phyloP scores from a whole-genome alignment of 345 rosid species.

The Mercurialis annua region DNA sequence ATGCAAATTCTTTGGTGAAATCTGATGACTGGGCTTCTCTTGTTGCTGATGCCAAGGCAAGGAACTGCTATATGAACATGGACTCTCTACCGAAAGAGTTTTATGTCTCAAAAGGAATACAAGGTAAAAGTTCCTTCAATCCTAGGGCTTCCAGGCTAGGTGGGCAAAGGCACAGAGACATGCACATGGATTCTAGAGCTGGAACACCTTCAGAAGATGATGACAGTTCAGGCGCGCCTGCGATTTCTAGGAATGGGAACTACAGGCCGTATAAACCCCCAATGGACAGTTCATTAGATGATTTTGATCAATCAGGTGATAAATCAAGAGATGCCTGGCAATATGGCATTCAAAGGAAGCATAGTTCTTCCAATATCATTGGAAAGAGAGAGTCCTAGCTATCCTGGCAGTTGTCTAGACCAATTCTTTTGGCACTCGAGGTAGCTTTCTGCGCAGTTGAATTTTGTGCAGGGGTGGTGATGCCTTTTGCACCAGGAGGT shows the following conservation, averaged over 20 bases:
- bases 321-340: slow-evolving; percentile 80
- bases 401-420: slow-evolving; percentile 5
- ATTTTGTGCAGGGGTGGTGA: slow-evolving; percentile 6
- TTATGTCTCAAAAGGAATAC: slow-evolving; percentile 45
- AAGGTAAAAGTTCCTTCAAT: slow-evolving; percentile 52
- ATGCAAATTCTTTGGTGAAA: slow-evolving; percentile 73
- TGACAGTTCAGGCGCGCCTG: slow-evolving; percentile 49
- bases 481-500: slow-evolving; percentile 14
- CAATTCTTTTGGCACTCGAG: not conserved
- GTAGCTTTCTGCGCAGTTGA: not conserved
- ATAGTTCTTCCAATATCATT: slow-evolving; percentile 33
- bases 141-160: slow-evolving; percentile 62
- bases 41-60: slow-evolving; percentile 76
- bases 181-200: slow-evolving; percentile 62
- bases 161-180: slow-evolving; percentile 73
- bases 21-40: slow-evolving; percentile 97
- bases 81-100: slow-evolving; percentile 81
- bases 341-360: slow-evolving; percentile 47
- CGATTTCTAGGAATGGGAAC: slow-evolving; percentile 56
- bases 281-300: slow-evolving; percentile 56
- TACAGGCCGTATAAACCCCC: slow-evolving; percentile 38
- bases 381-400: slow-evolving; percentile 51
- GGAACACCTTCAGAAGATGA: slow-evolving; percentile 75
- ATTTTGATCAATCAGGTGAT: slow-evolving; percentile 57
- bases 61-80: slow-evolving; percentile 92